Base-by-base conservation (phyloP, 495 filamentous ascomycete species). In the Oidiodendron maius region DNA sequence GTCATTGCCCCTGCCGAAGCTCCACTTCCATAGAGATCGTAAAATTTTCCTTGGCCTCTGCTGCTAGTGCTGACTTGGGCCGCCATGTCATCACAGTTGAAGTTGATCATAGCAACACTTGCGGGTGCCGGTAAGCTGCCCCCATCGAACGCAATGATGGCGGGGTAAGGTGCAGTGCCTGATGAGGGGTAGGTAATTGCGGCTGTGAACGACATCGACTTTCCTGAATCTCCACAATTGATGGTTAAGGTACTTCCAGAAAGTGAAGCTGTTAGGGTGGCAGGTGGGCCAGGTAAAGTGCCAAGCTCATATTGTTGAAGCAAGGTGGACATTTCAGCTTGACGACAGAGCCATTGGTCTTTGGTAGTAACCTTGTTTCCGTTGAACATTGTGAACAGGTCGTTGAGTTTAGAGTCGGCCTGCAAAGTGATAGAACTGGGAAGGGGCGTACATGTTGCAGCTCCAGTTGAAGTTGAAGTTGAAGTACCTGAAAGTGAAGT, bases 51-150 rank as follows among this genome's bases (percentile, higher is more conserved):
- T 28, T 59, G 54, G 32, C 73, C 73, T 20, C 68, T 66, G 35
- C 62, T 65, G 40, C 56, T 49, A 23, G 53, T 56, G 51, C 55
- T 61, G 0, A 58, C 49, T 48, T 75, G 70, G 12, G 63, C 62
- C 23, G 67, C 72, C 57, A 73, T 68, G 21, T 64, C 61, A 58
- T 75, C 71, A 54, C 75, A 75, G 61, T 62, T 62, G 60, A 76
- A 76, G 49, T 43, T 62, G 53, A 76, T 71, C 43, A 61, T 71
- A 39, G 66, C 72, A 4, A 75, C 67, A 5, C 60, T 48, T 37
- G 62, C 61, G 11, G 70, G 69, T 32, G 69, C 57, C n/a, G 73
- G 73, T n/a, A 78, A 56, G 45, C 63, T 68, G 24, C 62, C 56
- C 20, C 64, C 70, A 36, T 70, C 74, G 52, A 65, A 67, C 53